phyloP scores from a whole-genome alignment of 768 basidiomycete genomes.

The Lentinula sp. region DNA sequence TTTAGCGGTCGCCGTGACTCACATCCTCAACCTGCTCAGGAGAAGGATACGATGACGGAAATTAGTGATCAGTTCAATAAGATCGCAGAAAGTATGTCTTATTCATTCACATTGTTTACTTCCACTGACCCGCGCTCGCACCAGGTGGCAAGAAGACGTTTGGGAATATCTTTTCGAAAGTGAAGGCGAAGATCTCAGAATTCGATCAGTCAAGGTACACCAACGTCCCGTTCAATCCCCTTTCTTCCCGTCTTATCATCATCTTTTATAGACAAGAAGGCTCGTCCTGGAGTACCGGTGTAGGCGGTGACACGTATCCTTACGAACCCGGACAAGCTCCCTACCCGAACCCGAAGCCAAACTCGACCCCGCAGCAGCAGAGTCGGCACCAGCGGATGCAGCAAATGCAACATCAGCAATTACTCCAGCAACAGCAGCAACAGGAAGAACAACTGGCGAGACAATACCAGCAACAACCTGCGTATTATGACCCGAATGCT shows the following conservation, averaged over 20 bases:
- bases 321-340: conserved; percentile 11
- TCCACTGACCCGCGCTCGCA: not conserved
- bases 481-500: conserved; percentile 30
- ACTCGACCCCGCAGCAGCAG: not conserved
- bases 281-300: not conserved
- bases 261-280: not conserved
- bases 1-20: conserved; percentile 8
- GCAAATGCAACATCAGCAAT: not conserved
- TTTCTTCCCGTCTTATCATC: not conserved
- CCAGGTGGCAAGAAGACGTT: conserved; percentile 77
- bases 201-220: conserved; percentile 51
- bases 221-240: not conserved
- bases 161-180: conserved; percentile 63
- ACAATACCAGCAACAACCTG: conserved; percentile 14
- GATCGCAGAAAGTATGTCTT: conserved; percentile 68
- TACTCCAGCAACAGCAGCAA: not conserved
- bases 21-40: conserved; percentile 11
- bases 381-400: conserved; percentile 2
- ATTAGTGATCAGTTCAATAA: conserved; percentile 71
- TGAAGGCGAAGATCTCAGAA: conserved; percentile 81
- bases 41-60: conserved; percentile 55
- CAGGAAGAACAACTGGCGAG: not conserved
- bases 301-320: conserved; percentile 15
- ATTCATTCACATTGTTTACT: not conserved
- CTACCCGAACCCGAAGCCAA: conserved; percentile 8